Evolutionary conservation across 192 early-diverging fungal genomes (phyloP).

Genomic region (Pilobolus umbonatus): DNA sequence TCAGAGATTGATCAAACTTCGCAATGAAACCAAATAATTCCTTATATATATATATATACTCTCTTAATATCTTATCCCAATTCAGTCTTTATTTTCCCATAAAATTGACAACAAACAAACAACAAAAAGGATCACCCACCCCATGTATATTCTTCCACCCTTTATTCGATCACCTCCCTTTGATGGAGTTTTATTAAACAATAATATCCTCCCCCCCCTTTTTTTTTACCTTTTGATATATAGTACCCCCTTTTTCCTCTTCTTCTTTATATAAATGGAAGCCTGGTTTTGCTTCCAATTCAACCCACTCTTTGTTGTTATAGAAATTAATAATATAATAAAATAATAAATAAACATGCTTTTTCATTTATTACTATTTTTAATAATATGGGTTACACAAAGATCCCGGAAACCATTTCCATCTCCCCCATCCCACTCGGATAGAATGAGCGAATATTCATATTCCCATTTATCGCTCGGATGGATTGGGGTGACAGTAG

Average conservation of each 20-base stretch:
- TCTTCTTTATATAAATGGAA: too few relatives aligned
- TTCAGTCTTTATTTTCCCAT: background rate
- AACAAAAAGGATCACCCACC: background rate
- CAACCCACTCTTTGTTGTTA: too few relatives aligned
- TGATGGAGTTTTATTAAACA: background rate
- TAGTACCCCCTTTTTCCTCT: background rate
- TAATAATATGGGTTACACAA: too few relatives aligned
- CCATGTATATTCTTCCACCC: conserved; percentile 6
- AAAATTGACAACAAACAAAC: background rate
- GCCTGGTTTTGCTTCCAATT: too few relatives aligned
- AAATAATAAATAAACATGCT: conserved; percentile 6
- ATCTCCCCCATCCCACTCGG: too few relatives aligned
- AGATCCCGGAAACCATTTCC: too few relatives aligned
- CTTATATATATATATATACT: background rate
- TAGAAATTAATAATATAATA: too few relatives aligned
- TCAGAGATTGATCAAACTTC: conserved; percentile 13
- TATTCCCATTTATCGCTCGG: too few relatives aligned
- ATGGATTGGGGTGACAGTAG: too few relatives aligned
- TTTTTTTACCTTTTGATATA: conserved; percentile 7
- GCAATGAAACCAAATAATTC: conserved; percentile 1
- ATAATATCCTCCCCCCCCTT: background rate
- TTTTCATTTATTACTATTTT: background rate
- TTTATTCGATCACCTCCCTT: background rate
- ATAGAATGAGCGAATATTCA: too few relatives aligned
- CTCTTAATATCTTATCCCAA: background rate